These are phyloP conservation scores for Trypanosoma cruzi DNA, from an alignment of 208 protist species.

Conservation along the genomic window DNA sequence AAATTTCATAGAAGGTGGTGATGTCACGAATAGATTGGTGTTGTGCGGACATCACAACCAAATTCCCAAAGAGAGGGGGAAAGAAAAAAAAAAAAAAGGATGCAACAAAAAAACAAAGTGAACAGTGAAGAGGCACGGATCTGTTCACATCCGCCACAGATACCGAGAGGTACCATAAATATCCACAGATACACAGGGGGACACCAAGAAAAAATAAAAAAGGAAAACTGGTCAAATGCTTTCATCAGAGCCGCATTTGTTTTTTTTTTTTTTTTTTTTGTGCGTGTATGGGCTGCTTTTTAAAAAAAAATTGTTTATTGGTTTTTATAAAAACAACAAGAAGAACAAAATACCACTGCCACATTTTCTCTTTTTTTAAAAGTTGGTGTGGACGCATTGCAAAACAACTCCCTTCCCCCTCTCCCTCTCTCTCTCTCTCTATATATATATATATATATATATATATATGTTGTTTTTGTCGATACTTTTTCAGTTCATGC, in stretches of 20 bases:
- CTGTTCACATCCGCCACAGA: not conserved
- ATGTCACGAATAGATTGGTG: not conserved
- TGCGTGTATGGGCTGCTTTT: no score
- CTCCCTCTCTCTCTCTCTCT: not conserved
- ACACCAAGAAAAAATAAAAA: not conserved
- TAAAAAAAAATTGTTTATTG: no score
- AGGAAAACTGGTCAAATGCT: not conserved
- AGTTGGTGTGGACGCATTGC: no score
- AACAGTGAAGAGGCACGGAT: not conserved
- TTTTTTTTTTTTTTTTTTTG: slow-evolving; percentile 2
- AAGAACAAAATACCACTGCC: no score
- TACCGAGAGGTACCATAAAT: no score
- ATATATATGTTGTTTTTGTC: not conserved
- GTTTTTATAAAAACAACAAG: no score
- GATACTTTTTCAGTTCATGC: not conserved
- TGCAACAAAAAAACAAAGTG: not conserved
- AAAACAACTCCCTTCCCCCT: no score
- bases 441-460: no score
- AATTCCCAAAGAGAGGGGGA: not conserved
- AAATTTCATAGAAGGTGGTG: slow-evolving; percentile 25
- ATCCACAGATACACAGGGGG: not conserved
- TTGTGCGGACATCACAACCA: not conserved
- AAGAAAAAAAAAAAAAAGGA: not conserved
- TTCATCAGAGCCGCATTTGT: not conserved
- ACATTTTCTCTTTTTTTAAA: no score